Conservation (phyloP, 176 grass and related monocot genomes). For the Triticum turgidum region DNA sequence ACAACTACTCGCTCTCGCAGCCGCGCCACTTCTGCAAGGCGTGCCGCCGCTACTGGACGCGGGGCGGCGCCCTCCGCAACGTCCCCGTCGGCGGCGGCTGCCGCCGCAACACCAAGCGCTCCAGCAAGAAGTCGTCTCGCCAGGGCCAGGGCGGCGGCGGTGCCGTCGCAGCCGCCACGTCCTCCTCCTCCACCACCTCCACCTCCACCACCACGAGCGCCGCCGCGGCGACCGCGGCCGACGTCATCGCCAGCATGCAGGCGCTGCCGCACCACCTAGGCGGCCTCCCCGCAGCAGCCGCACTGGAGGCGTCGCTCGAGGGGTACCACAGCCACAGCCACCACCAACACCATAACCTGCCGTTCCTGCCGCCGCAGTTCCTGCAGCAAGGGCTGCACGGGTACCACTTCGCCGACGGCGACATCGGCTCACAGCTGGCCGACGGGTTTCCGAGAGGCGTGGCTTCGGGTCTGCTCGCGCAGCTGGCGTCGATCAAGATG, state of each 20-base stretch:
- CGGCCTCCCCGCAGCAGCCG: slow-evolving; percentile 55
- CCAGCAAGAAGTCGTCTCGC: slow-evolving; percentile 60
- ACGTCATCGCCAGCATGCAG: slow-evolving; percentile 43
- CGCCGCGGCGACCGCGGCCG: slow-evolving; percentile 33
- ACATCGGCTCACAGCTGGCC: slow-evolving; percentile 22
- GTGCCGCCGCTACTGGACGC: slow-evolving; percentile 99
- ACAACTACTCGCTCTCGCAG: slow-evolving; percentile 99
- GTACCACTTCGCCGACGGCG: slow-evolving; percentile 50
- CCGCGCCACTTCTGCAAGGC: slow-evolving; percentile 99
- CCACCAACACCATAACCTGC: slow-evolving; percentile 24
- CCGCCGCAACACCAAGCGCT: slow-evolving; percentile 90
- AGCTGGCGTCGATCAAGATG: slow-evolving; percentile 96
- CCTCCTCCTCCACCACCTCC: slow-evolving; percentile 74
- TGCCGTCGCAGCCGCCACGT: slow-evolving; percentile 34
- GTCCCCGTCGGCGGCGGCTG: slow-evolving; percentile 91
- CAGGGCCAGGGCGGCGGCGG: background rate
- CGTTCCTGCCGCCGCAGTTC: slow-evolving; percentile 42
- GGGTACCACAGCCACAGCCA: slow-evolving; percentile 52
- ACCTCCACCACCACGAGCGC: slow-evolving; percentile 50
- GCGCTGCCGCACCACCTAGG: slow-evolving; percentile 42
- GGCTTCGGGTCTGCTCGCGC: slow-evolving; percentile 64
- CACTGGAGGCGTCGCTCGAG: slow-evolving; percentile 66
- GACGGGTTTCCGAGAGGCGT: slow-evolving; percentile 62
- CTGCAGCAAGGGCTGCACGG: slow-evolving; percentile 45
- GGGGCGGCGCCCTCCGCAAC: slow-evolving; percentile 89